Conservation (phyloP, 495 filamentous ascomycete species). For the Aspergillus heteromorphus region DNA sequence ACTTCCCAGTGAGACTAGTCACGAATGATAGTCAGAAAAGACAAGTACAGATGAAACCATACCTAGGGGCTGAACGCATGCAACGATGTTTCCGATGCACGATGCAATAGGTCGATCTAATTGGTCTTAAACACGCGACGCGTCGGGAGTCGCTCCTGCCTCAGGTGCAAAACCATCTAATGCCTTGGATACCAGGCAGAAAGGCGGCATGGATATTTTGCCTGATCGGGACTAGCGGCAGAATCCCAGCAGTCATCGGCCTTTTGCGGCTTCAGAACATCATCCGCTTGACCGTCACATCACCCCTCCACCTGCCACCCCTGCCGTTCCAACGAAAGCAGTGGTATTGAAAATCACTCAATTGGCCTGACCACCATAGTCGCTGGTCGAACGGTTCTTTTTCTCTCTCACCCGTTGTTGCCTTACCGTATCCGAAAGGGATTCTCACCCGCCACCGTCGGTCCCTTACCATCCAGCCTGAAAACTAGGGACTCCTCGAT, state of each 20-base stretch:
- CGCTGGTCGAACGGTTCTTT: slow-evolving; percentile 10
- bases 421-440: slow-evolving; percentile 13
- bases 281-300: slow-evolving; percentile 29
- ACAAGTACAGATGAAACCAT: not conserved
- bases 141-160: slow-evolving; percentile 26
- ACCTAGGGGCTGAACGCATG: not conserved
- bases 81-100: slow-evolving; percentile 2
- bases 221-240: slow-evolving; percentile 31
- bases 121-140: slow-evolving; percentile 31
- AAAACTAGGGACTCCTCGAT: slow-evolving; percentile 6
- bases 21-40: not conserved
- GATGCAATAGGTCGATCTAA: slow-evolving; percentile 19
- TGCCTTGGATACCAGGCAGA: slow-evolving; percentile 20
- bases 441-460: slow-evolving; percentile 19
- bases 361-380: slow-evolving; percentile 15
- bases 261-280: slow-evolving; percentile 46
- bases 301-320: slow-evolving; percentile 31
- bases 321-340: slow-evolving; percentile 20
- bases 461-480: slow-evolving; percentile 6
- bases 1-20: not conserved
- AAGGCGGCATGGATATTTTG: slow-evolving; percentile 28
- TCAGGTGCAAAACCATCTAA: slow-evolving; percentile 11
- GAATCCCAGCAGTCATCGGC: slow-evolving; percentile 30
- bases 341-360: slow-evolving; percentile 18
- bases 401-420: slow-evolving; percentile 2